Conservation (phyloP, 371 early-diverging fungal species). For the Mortierella sp. region DNA sequence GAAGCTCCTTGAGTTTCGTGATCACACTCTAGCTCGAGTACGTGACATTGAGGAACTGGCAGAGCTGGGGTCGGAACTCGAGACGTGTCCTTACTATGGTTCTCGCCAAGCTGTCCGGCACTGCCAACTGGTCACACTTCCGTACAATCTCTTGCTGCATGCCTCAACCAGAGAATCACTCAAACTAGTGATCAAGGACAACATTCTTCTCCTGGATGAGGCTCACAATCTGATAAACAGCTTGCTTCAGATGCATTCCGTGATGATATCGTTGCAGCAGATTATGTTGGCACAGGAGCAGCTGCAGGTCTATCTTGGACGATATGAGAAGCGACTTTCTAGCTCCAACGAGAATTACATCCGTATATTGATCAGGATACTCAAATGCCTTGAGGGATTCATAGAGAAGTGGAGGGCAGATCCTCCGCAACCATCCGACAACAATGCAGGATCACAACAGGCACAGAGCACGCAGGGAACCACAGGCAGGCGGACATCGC, state of each 20-base stretch:
- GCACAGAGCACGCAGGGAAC: slow-evolving; percentile 1
- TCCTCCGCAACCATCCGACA: not conserved
- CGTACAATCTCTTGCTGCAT: slow-evolving; percentile 88
- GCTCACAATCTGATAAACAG: slow-evolving; percentile 91
- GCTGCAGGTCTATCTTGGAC: slow-evolving; percentile 73
- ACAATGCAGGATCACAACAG: not conserved
- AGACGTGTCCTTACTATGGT: slow-evolving; percentile 94
- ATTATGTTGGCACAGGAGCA: slow-evolving; percentile 63
- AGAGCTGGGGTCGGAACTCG: slow-evolving; percentile 66
- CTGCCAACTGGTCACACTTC: slow-evolving; percentile 84
- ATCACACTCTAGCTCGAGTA: slow-evolving; percentile 62
- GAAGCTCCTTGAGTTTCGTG: slow-evolving; percentile 65
- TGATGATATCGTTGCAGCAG: slow-evolving; percentile 58
- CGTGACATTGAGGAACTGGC: slow-evolving; percentile 92
- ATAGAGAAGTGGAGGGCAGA: slow-evolving; percentile 43
- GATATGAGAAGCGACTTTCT: slow-evolving; percentile 75
- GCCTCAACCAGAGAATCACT: slow-evolving; percentile 79
- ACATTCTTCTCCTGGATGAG: slow-evolving; percentile 89
- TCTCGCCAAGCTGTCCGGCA: slow-evolving; percentile 68
- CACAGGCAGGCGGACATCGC: not conserved
- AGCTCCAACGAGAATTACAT: slow-evolving; percentile 85
- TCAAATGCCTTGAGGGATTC: slow-evolving; percentile 54
- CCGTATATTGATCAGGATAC: slow-evolving; percentile 56
- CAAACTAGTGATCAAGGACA: slow-evolving; percentile 76
- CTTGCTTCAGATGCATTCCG: slow-evolving; percentile 69